Conservation (phyloP, 1,139 yeast species). For the Debaryomyces udenii region DNA sequence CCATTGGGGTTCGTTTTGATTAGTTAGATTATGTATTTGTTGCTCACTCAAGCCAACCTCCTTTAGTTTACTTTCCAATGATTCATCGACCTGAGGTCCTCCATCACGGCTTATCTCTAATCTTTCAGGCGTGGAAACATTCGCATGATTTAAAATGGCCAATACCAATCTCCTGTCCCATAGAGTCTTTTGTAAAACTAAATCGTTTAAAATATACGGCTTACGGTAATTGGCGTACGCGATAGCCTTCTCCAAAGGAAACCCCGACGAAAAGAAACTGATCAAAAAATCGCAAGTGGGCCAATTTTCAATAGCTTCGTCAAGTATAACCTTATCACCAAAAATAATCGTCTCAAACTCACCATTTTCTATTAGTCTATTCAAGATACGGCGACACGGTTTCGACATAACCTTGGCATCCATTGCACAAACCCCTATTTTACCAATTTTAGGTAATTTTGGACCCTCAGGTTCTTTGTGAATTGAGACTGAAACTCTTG, state of each 20-base stretch:
- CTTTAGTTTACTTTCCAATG: constrained; percentile 50
- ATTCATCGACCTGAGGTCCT: constrained; percentile 80
- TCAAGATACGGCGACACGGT: constrained; percentile 91
- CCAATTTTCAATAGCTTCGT: constrained; percentile 94
- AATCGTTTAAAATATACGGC: constrained; percentile 88
- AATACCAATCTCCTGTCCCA: constrained; percentile 97
- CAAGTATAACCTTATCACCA: constrained; percentile 96
- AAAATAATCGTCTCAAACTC: constrained; percentile 96
- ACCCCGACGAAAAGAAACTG: constrained; percentile 92
- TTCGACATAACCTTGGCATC: constrained; percentile 94
- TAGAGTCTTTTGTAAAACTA: constrained; percentile 85
- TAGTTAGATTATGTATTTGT: constrained; percentile 62
- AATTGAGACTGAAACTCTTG: constrained; percentile 50
- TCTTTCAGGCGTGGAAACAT: constrained; percentile 87
- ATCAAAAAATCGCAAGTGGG: constrained; percentile 96
- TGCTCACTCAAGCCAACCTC: constrained; percentile 42
- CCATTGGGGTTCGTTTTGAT: constrained; percentile 77
- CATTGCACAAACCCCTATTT: constrained; percentile 99
- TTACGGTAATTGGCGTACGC: constrained; percentile 85
- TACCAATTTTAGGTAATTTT: constrained; percentile 76
- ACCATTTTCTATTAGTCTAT: constrained; percentile 85
- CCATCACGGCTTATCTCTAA: constrained; percentile 94
- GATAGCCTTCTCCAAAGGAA: constrained; percentile 95
- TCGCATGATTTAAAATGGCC: constrained; percentile 74
- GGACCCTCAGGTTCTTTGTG: constrained; percentile 48